Percentiles rank a stretch among this genome's conserved stretches.
Conservation (phyloP, 2,329 filamentous ascomycete species). For the Aureobasidium sp. region DNA sequence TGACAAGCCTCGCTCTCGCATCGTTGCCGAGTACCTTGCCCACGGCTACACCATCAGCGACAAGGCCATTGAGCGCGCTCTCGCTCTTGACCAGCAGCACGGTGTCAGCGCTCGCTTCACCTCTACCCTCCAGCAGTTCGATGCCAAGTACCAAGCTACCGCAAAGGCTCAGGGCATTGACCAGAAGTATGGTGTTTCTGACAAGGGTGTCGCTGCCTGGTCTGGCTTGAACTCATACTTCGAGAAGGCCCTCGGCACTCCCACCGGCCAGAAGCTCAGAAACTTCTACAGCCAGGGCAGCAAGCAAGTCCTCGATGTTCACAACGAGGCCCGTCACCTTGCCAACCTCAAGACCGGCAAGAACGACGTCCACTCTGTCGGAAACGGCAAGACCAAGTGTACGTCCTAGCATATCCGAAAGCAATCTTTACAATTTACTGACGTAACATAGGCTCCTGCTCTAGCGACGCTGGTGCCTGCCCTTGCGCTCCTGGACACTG, state of each 20-base stretch:
- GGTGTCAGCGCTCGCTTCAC: constrained; percentile 77
- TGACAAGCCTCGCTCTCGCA: constrained; percentile 90
- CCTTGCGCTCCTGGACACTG: constrained; percentile 37
- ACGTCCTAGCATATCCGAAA: not conserved
- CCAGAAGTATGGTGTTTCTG: constrained; percentile 70
- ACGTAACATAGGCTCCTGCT: constrained; percentile 28
- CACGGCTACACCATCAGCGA: constrained; percentile 83
- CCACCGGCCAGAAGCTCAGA: constrained; percentile 79
- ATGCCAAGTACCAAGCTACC: constrained; percentile 77
- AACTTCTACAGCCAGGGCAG: constrained; percentile 78
- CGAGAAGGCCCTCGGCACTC: constrained; percentile 80
- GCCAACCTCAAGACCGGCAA: constrained; percentile 71
- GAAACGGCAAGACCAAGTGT: constrained; percentile 34
- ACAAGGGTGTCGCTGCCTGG: constrained; percentile 59
- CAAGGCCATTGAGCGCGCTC: constrained; percentile 68
- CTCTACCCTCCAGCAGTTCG: constrained; percentile 63
- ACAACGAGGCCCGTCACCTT: constrained; percentile 78
- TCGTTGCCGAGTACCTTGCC: constrained; percentile 92
- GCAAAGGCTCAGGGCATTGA: constrained; percentile 81
- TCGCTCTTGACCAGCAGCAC: constrained; percentile 84
- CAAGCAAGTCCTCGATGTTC: constrained; percentile 89
- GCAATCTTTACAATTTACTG: not conserved
- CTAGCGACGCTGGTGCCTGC: constrained; percentile 33
- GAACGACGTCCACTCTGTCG: constrained; percentile 39
- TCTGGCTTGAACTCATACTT: constrained; percentile 78